Evolutionary conservation across 495 filamentous ascomycete genomes (phyloP), one percentile per base, ranked within the genome.

Genomic region (Xylaria intraflava): DNA sequence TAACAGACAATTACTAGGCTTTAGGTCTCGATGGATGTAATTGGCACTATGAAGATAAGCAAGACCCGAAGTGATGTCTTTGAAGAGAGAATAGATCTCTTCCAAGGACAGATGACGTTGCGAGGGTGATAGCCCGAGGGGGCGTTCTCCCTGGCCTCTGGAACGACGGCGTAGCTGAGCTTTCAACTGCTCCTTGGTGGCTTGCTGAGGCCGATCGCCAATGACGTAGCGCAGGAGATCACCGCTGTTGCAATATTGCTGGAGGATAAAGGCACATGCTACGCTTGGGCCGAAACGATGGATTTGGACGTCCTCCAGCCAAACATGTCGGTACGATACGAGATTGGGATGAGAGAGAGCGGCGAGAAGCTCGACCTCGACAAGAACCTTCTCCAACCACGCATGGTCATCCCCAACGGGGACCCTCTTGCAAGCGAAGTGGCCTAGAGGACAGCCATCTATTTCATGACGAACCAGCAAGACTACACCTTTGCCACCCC

Each of bases 291-390:
- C 87, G 62, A 97, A 98, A 2, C 78, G 74, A 56, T 79, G 91
- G 19, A 91, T 78, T 60, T 89, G 82, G 45, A 87, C 82, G 65
- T 96, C 84, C 67, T 98, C 92, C 17, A 98, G 79, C 93, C 93
- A 98, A 27, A 96, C 91, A 69, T 95, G 92, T 6, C 91, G 85
- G 66, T 98, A 98, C 0, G 89, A 93, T 1, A 98, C 94, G n/a
- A 98, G 73, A 65, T 98, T 97, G 56, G 89, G 85, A 65, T 98
- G 91, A 0, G 89, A 89, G 3, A 98, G 80, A 53, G 87, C 86
- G 61, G 95, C 90, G 20, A 98, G 79, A 17, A 96, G 77, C 66
- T 92, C 89, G 2, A 97, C 94, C 70, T 98, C 93, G 26, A 88
- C 78, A 45, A 98, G 76, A 5, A 97, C 78, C 60, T 96, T 97